Base-by-base conservation (phyloP, 2,329 filamentous ascomycete species). In the Shiraia sp. region DNA sequence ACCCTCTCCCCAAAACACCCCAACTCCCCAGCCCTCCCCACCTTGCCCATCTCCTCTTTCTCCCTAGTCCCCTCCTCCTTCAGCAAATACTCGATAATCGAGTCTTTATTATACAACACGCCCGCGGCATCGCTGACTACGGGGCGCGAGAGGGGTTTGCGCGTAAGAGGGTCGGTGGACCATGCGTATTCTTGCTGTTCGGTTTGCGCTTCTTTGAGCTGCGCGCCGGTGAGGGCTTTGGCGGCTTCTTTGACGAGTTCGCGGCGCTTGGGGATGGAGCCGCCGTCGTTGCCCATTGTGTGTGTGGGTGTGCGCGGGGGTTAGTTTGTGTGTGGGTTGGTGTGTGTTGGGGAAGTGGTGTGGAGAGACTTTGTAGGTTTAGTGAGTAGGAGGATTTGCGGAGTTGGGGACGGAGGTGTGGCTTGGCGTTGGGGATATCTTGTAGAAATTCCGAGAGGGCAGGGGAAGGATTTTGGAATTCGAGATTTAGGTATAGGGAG, bases 191-290 rank as follows among this genome's bases (percentile, higher is more conserved):
- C 81, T 63, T 93, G 86, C 29, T 88, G 87, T 70, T 96, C 92
- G 64, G 87, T 83, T 53, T 86, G 86, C 7, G 87, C 86, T 52
- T 93, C 90, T 74, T 97, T 97, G 42, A 96, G 75, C 74, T 97
- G 87, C 32, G 88, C 85, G 19, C 89, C 80, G 24, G 88, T 95
- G 15, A 87, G 88, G 36, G 84, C 80, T 59, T 89, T 87, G 29
- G 91, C 90, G 19, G 91, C 90, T 70, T 92, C 87, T 72, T 95
- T 95, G 69, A 99, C 93, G 32, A 99, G 88, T 72, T 99, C 95
- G 63, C 90, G 87, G 23, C 95, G 88, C 51, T 87, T 97, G 4
- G 93, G 93, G 57, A 99, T 99, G 56, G 89, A 83, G 67, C 93
- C 93, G 57, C 93, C 93, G 69, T 99, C 93, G 74, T 99, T 99